Evolutionary conservation across 1,284 basidiomycete genomes (phyloP), one percentile per base, ranked within the genome.

Genomic region (Austroboletus niveus): DNA sequence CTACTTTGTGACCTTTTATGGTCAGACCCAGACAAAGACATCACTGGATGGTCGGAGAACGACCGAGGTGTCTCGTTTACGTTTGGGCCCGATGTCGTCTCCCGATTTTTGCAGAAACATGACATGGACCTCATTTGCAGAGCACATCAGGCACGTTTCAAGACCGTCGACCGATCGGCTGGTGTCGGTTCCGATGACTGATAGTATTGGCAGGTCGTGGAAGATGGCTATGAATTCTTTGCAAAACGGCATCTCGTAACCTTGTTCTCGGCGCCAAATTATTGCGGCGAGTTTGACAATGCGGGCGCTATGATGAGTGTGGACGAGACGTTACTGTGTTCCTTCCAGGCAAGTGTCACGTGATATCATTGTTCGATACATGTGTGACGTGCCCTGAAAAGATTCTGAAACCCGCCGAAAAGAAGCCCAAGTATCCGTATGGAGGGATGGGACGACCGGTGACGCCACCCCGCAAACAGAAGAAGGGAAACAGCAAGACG

Each of bases 271-370:
- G 96, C 96, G 52, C 97, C 96, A 54, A 98, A 98, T 79, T 97
- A 98, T 69, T 97, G 93, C 69, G 94, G 93, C 64, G 93, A 97
- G 77, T 99, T 99, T 67, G 97, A 99, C 75, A 99, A 99, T 69
- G 95, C 95, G 15, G 96, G 96, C 39, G 96, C 96, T 29, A 98
- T 99, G 96, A 99, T 99, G 97, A 95, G 92, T 66, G 97, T 99
- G 48, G 96, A 98, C 69, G 96, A 99, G 76, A 98, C 95, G 8
- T 72, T 99, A 60, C 74, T 99, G 57, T 99, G 96, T 75, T 98
- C 95, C 14, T 99, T 99, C 92, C 94, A 98, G 76, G 93, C 94
- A 59, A 57, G 84, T 3, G n/a, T 59, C 60, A 61, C 54, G 57
- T 69, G 42, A 36, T 49, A 9, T 14, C 36, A 15, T 8, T 38